These are phyloP conservation scores for Gardenia jasminoides DNA, from an alignment of 257 asterid species.

Conservation along the genomic window DNA sequence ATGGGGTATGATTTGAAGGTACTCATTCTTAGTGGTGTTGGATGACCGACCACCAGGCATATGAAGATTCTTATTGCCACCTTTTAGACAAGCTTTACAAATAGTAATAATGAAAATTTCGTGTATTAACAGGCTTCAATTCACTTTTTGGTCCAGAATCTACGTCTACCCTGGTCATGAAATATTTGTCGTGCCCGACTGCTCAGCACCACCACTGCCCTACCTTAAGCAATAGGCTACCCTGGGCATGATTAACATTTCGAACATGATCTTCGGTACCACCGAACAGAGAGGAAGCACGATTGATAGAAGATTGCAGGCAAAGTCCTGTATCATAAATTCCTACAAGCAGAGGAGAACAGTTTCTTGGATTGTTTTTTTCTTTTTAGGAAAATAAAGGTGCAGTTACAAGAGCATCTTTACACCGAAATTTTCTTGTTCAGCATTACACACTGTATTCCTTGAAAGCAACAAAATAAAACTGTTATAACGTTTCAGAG, in stretches of 20 bases:
- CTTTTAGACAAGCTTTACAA: background rate
- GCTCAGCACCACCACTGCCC: background rate
- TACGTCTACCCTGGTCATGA: background rate
- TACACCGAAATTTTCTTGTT: no score
- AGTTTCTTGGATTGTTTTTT: background rate
- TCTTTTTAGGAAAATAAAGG: no score
- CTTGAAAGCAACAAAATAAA: background rate
- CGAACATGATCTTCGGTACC: background rate
- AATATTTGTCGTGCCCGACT: background rate
- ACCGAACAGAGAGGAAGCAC: background rate
- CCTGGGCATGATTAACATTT: background rate
- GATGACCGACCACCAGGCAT: background rate
- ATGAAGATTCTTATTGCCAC: background rate
- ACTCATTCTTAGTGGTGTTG: background rate
- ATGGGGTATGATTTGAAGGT: background rate
- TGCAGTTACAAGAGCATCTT: no score
- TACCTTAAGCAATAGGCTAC: no score
- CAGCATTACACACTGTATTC: no score
- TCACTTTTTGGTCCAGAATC: background rate
- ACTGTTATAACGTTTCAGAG: background rate
- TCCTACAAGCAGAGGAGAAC: background rate
- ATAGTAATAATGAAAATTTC: background rate
- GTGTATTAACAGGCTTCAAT: background rate
- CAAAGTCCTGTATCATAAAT: background rate
- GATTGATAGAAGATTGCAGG: background rate